Base-by-base conservation (phyloP, 2,329 filamentous ascomycete genomes). In the Venturia asperata region DNA sequence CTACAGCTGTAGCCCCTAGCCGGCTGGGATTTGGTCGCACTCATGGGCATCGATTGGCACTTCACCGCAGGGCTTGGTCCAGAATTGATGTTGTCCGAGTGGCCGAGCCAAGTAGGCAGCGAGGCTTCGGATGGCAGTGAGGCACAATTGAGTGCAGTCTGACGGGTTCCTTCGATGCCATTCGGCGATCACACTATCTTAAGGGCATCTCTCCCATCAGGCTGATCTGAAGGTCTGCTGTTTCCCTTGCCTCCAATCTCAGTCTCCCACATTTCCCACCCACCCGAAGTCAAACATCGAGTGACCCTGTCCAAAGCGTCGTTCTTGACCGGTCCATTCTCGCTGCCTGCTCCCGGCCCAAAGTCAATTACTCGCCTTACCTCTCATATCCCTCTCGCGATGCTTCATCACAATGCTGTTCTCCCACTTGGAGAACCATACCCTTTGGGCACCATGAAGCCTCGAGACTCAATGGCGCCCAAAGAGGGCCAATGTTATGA, bases 181-280 rank as follows among this genome's bases (percentile, higher is more conserved):
- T 56, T 56, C 9, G 24, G 27, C 49, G 30, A 17, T 11, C 3
- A 37, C 30, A 5, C 52, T 34, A 2, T 37, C 7, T 37, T 7
- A 37, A 58, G 37, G 30, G 30, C 52, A 58, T 58, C 30, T 37
- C 27, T 58, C 17, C 52, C 52, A 34, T 58, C 52, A 58, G 52
- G 15, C 30, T 58, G 52, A 58, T n/a, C 17, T 37, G 4, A 2
- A 58, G 3, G 15, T 37, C 17, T 58, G 30, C 17, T n/a, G 15
- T 21, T 21, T 58, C 30, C 37, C 19, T n/a, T 37, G n/a, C 27
- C 30, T 19, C 27, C 52, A 58, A 37, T 58, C 52, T 58, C 52
- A 58, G 13, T 37, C 52, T 55, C 6, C 17, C 52, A 58, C 52
- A 58, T n/a, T n/a, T 58, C 11, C 9, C 21, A 52, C 15, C 30